Evolutionary conservation across 2,329 filamentous ascomycete genomes (phyloP).

Genomic region (Alternaria conjuncta): DNA sequence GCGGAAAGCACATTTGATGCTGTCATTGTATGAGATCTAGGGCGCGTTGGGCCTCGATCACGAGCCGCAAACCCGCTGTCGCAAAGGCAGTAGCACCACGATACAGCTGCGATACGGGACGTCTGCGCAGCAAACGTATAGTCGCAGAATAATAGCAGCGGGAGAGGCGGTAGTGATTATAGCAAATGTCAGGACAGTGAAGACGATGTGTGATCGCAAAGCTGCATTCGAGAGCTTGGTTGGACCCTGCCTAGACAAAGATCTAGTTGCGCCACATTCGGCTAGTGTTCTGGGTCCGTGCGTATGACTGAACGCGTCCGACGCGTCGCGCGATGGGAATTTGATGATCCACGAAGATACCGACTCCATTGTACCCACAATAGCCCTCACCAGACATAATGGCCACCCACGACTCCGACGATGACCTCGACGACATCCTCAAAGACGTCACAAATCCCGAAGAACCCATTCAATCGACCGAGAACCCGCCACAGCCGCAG

Average conservation of each 20-base stretch:
- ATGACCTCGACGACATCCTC: slow-evolving; percentile 72
- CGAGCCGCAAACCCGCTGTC: slow-evolving; percentile 1
- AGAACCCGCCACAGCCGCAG: slow-evolving; percentile 25
- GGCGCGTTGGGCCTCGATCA: slow-evolving; percentile 7
- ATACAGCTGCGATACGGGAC: background rate
- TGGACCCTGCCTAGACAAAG: slow-evolving; percentile 9
- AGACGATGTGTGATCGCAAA: slow-evolving; percentile 2
- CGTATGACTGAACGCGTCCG: slow-evolving; percentile 19
- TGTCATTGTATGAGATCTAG: slow-evolving; percentile 31
- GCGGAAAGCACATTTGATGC: slow-evolving; percentile 31
- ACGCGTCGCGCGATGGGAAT: slow-evolving; percentile 16
- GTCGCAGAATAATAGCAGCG: background rate
- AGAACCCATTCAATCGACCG: slow-evolving; percentile 48
- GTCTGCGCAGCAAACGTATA: background rate
- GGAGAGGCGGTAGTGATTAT: background rate
- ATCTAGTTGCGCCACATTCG: slow-evolving; percentile 16
- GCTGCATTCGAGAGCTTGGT: slow-evolving; percentile 7
- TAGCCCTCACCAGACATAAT: slow-evolving; percentile 13
- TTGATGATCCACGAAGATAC: background rate
- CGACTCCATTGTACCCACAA: background rate
- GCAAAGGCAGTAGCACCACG: background rate
- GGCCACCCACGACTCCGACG: slow-evolving; percentile 42
- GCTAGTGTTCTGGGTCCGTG: slow-evolving; percentile 12
- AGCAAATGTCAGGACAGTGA: background rate
- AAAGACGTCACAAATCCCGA: slow-evolving; percentile 72